These are phyloP conservation scores for Pseudevernia furfuracea DNA, from an alignment of 495 filamentous ascomycete genomes.

Conservation along the genomic window DNA sequence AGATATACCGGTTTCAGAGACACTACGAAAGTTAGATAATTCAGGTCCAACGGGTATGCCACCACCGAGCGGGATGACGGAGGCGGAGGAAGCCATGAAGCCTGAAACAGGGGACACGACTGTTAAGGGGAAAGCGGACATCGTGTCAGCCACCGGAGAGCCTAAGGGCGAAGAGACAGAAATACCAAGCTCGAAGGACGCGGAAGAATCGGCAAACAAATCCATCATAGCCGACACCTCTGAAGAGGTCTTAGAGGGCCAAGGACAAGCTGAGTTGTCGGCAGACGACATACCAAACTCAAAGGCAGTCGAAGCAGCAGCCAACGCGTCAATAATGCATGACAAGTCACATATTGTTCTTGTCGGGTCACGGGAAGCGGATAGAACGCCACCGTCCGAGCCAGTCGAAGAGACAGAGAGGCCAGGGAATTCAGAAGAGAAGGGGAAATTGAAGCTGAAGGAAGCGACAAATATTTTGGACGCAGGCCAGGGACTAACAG, in stretches of 20 bases:
- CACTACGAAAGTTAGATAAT: constrained; percentile 20
- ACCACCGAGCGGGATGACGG: constrained; percentile 23
- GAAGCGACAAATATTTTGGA: constrained; percentile 8
- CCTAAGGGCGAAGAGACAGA: neutral
- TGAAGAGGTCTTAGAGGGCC: constrained; percentile 15
- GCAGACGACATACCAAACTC: constrained; percentile 5
- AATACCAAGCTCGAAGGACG: neutral
- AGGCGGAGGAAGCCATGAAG: constrained; percentile 38
- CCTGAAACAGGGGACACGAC: constrained; percentile 24
- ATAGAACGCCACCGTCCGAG: constrained; percentile 8
- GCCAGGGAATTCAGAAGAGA: neutral
- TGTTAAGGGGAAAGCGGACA: constrained; percentile 22
- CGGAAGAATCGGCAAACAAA: neutral
- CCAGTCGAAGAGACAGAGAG: neutral
- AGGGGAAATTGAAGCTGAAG: neutral
- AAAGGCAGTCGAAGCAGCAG: constrained; percentile 12
- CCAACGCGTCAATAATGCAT: constrained; percentile 22
- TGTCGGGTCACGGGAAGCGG: constrained; percentile 14
- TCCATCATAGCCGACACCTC: neutral
- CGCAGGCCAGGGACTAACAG: constrained; percentile 17
- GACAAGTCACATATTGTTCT: constrained; percentile 18
- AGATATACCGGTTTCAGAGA: neutral
- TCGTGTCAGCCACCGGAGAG: constrained; percentile 3
- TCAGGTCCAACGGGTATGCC: constrained; percentile 22
- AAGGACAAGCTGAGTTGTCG: constrained; percentile 13